Base-by-base conservation (phyloP, 163 green algal genomes). In the Prototheca stagnorum region DNA sequence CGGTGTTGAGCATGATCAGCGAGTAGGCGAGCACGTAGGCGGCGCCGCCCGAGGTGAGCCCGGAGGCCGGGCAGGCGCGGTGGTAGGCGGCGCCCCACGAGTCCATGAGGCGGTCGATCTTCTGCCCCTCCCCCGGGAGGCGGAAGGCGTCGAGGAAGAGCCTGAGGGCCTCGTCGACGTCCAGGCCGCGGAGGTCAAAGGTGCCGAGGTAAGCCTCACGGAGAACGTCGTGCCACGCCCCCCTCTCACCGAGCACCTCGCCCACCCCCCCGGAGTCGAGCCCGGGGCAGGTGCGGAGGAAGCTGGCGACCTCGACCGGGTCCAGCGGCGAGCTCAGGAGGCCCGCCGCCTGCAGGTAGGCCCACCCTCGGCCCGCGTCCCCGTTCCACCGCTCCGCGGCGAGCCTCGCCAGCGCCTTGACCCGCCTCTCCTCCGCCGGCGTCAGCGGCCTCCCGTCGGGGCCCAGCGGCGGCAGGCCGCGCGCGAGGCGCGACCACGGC, bases 1-100 rank as follows among this genome's bases (percentile, higher is more conserved):
- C 88, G 11, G 88, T 98, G 78, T 98, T 95, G 47, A 98, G 77
- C 83, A 98, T 93, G 73, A 98, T 96, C 39, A 95, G 79, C 9
- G 70, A 86, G 66, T 93, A 98, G 4, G 85, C 82, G 12, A 98
- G 71, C 44, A 96, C 78, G 56, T 96, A 96, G 17, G 81, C 85
- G 0, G 81, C 88, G 57, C 96, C 88, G 1, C 78, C 68, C 19
- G 64, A 79, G 19, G 62, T 69, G 7, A 80, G 59, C 6, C 73
- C 64, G 11, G 74, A 72, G 48, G 51, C 28, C 28, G 40, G 40
- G 31, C 21, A 51, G 29, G 22, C 27, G 8, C 35, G 8, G 47
- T 61, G 64, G 54, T 65, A 73, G 47, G 40, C 40, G 20, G 16
- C n/a, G 1, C 57, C 51, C 46, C 68, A 64, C 34, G 21, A 50